Evolutionary conservation across 2,329 filamentous ascomycete species (phyloP).

Genomic region (Aspergillus nomiae): DNA sequence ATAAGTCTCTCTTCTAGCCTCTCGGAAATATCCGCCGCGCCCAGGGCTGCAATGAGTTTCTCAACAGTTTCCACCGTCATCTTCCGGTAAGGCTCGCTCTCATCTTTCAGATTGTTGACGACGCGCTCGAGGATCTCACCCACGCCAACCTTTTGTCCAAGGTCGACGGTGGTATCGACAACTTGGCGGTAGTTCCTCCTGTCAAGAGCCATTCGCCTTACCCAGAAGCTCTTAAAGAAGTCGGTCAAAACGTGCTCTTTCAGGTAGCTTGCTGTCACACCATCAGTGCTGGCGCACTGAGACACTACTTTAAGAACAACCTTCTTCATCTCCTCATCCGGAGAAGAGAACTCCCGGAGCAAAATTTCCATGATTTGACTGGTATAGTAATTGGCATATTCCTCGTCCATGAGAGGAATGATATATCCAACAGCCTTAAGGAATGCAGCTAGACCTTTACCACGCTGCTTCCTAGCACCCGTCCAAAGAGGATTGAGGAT

Average conservation of each 20-base stretch:
- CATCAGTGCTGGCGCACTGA: constrained; percentile 90
- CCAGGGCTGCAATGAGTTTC: constrained; percentile 90
- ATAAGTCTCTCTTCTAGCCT: constrained; percentile 90
- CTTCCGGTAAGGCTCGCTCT: constrained; percentile 96
- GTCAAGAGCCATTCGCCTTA: constrained; percentile 92
- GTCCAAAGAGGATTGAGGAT: constrained; percentile 98
- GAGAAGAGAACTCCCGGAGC: constrained; percentile 91
- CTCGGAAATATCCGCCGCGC: constrained; percentile 91
- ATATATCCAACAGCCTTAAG: constrained; percentile 97
- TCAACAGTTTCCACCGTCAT: constrained; percentile 99
- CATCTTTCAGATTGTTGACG: constrained; percentile 94
- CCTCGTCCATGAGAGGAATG: constrained; percentile 98
- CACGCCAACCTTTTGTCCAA: constrained; percentile 96
- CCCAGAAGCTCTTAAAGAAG: constrained; percentile 99
- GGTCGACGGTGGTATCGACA: constrained; percentile 95
- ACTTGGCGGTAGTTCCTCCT: constrained; percentile 98
- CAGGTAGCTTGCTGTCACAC: constrained; percentile 90
- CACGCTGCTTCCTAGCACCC: constrained; percentile 90
- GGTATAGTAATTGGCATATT: constrained; percentile 99
- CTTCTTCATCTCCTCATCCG: constrained; percentile 99
- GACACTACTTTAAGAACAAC: constrained; percentile 97
- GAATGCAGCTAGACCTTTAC: constrained; percentile 93
- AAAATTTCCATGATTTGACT: constrained; percentile 99
- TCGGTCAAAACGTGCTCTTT: constrained; percentile 94
- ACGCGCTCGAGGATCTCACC: constrained; percentile 92